phyloP scores from a whole-genome alignment of 23 red algal species.

The Rhodosorus marinus region DNA sequence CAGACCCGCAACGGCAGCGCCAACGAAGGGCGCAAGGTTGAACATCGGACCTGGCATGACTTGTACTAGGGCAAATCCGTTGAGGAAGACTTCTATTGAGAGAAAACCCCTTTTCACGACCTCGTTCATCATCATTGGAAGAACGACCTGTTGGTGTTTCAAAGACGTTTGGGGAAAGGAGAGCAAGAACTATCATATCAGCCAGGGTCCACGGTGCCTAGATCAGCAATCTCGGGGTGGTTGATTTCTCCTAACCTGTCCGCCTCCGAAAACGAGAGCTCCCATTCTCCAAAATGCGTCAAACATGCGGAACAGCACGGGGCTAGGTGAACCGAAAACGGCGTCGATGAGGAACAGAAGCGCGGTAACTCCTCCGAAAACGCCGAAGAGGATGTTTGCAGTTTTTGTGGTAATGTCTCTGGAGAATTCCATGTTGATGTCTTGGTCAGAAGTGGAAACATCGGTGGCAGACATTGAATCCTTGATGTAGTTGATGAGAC shows the following conservation, averaged over 20 bases:
- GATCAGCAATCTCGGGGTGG: too few species aligned
- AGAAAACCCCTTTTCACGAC: conserved; percentile 13
- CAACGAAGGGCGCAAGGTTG: conserved; percentile 41
- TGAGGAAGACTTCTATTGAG: conserved; percentile 16
- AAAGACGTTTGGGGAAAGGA: too few species aligned
- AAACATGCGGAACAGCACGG: conserved; percentile 8
- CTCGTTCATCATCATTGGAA: conserved; percentile 37
- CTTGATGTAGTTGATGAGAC: not conserved
- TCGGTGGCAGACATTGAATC: not conserved
- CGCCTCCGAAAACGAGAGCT: conserved; percentile 41
- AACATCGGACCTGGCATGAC: conserved; percentile 45
- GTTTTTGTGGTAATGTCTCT: not conserved
- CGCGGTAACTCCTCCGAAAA: conserved; percentile 6
- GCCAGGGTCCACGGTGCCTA: too few species aligned
- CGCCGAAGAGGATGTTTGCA: conserved; percentile 1
- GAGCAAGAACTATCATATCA: too few species aligned
- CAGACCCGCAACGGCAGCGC: conserved; percentile 16
- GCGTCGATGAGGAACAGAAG: too few species aligned
- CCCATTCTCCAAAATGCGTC: conserved; percentile 56
- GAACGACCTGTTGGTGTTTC: too few species aligned
- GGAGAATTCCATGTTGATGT: not conserved
- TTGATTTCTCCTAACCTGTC: too few species aligned
- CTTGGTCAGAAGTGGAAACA: not conserved
- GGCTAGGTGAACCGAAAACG: too few species aligned
- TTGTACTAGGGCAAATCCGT: conserved; percentile 30